Conservation (phyloP, 1,284 basidiomycete genomes). For the Leccinum fallax region DNA sequence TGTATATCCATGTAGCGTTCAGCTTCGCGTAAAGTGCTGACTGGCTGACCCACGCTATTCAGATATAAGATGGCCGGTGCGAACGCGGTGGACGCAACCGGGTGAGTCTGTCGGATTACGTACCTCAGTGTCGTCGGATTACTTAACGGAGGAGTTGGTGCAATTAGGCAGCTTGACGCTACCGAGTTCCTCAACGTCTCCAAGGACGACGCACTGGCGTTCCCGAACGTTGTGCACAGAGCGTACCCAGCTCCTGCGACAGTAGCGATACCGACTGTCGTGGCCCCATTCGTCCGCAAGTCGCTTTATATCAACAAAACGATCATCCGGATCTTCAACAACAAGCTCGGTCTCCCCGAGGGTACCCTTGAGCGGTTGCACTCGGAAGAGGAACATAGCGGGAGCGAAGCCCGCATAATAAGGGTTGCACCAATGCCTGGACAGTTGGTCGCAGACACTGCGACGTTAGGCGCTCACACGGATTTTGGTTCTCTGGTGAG, state of each 20-base stretch:
- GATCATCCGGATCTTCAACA: constrained; percentile 58
- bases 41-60: not conserved
- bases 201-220: constrained; percentile 65
- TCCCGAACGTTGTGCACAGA: constrained; percentile 52
- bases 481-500: constrained; percentile 55
- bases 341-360: constrained; percentile 53
- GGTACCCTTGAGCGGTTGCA: constrained; percentile 55
- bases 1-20: not conserved
- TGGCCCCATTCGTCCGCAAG: constrained; percentile 59
- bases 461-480: constrained; percentile 54
- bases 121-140: not conserved
- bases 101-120: constrained; percentile 28
- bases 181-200: constrained; percentile 69
- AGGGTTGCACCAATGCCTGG: constrained; percentile 46
- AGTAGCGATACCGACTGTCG: constrained; percentile 48
- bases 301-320: constrained; percentile 58
- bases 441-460: constrained; percentile 28
- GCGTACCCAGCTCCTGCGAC: constrained; percentile 58
- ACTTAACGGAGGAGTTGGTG: not conserved
- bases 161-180: constrained; percentile 42
- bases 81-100: constrained; percentile 65
- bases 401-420: constrained; percentile 63
- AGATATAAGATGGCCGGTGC: constrained; percentile 69
- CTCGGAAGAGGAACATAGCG: constrained; percentile 47
- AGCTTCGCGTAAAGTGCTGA: not conserved